Evolutionary conservation across 164 flowering plant genomes (phyloP), one percentile per base, ranked within the genome.

Genomic region (Saururus chinensis): DNA sequence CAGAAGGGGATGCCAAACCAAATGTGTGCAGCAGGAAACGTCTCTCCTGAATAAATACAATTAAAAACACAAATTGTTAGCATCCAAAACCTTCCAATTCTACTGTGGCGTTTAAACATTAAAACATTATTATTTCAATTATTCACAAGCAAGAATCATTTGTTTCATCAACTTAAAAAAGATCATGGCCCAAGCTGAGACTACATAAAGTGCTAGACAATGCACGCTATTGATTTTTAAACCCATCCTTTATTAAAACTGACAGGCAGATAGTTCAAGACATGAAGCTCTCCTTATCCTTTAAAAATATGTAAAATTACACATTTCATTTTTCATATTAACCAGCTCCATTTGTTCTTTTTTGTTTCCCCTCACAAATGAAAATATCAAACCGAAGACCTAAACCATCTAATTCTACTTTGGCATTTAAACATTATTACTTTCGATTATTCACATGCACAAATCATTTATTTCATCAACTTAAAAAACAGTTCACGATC

Each of bases 11-110:
- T 48, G 81, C 86, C 74, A 85, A 64, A 60, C 96, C 95, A 61
- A 92, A 82, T 66, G 90, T 79, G 76, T 78, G 84, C 68, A 87
- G 69, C 57, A 92, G 76, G 76, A 88, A 92, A 74, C 71, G 77
- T 76, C 88, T 81, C 68, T 92, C 98, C 98, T 92, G 90, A 40
- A 80, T 23, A 6, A 74, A 75, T 35, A 35, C 41, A 58, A 13
- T 45, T 30, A 26, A 59, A 51, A 24, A 64, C 59, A 23, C 68
- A 40, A 37, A 17, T n/a, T 9, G 53, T 74, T 51, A 74, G 77
- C 60, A 35, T 61, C 49, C 22, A 14, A 41, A 17, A 21, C n/a
- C 22, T 59, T 56, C 17, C 30, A 19, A 22, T 57, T 25, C 17
- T 9, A 17, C 24, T 7, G 11, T 19, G 24, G 9, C 19, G 1